Evolutionary conservation across 2,329 filamentous ascomycete genomes (phyloP).

Genomic region (Cladosporium oxysporum): DNA sequence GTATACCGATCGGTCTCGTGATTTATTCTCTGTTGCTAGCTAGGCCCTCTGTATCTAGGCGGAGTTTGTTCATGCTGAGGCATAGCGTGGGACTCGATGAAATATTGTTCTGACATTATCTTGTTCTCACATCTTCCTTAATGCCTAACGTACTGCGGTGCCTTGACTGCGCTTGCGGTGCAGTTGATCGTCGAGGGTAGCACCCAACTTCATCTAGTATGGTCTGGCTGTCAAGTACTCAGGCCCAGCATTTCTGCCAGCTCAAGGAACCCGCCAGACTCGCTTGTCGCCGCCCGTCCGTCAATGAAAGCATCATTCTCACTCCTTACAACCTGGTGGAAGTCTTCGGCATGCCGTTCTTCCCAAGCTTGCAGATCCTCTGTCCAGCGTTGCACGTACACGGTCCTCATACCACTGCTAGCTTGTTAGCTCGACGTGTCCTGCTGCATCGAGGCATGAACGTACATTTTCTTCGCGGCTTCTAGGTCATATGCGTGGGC

Average conservation of each 20-base stretch:
- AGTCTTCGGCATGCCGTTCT: constrained; percentile 22
- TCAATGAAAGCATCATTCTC: constrained; percentile 44
- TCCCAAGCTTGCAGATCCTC: constrained; percentile 47
- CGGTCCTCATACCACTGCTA: constrained; percentile 49
- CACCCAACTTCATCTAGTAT: background rate
- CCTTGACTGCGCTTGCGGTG: background rate
- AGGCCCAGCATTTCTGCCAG: constrained; percentile 1
- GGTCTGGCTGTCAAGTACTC: background rate
- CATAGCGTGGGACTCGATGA: constrained; percentile 11
- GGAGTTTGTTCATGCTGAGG: constrained; percentile 1
- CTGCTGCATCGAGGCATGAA: background rate
- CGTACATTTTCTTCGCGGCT: constrained; percentile 45
- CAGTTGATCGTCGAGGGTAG: background rate
- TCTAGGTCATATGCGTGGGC: constrained; percentile 58
- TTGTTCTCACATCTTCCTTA: background rate
- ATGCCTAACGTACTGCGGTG: background rate
- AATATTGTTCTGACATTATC: background rate
- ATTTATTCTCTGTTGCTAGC: constrained; percentile 7
- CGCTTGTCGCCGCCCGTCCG: background rate
- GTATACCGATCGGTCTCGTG: background rate
- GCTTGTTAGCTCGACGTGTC: background rate
- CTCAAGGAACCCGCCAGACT: constrained; percentile 9
- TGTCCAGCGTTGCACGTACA: constrained; percentile 56
- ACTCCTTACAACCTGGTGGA: constrained; percentile 37
- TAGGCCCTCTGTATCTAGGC: constrained; percentile 12